Evolutionary conservation across 2,329 filamentous ascomycete genomes (phyloP).

Genomic region (Dryadomyces sulphureus): DNA sequence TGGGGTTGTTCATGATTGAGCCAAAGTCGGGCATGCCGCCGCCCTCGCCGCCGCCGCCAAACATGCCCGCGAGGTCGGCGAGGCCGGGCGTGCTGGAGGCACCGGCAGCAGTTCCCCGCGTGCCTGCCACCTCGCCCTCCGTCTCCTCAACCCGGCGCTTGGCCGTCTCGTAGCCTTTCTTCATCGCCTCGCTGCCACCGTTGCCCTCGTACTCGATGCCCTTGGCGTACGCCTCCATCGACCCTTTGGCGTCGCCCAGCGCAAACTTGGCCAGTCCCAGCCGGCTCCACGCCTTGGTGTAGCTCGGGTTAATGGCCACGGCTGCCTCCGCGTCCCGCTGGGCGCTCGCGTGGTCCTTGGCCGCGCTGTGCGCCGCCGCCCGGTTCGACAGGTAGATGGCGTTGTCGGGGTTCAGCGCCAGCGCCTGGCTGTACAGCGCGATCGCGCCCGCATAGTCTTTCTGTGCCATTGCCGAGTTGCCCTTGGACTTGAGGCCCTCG

Average conservation of each 20-base stretch:
- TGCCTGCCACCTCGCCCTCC: slow-evolving; percentile 28
- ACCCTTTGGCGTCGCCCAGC: slow-evolving; percentile 75
- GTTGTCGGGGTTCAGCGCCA: slow-evolving; percentile 68
- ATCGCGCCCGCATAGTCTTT: slow-evolving; percentile 81
- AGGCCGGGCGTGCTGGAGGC: slow-evolving; percentile 48
- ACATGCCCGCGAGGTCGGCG: slow-evolving; percentile 55
- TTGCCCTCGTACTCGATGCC: slow-evolving; percentile 91
- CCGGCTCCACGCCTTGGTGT: slow-evolving; percentile 95
- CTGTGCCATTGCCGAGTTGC: slow-evolving; percentile 87
- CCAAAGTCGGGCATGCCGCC: slow-evolving; percentile 80
- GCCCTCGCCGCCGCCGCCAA: slow-evolving; percentile 44
- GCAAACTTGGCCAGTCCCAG: slow-evolving; percentile 85
- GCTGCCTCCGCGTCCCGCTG: slow-evolving; percentile 82
- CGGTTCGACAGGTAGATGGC: slow-evolving; percentile 97
- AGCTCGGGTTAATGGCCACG: slow-evolving; percentile 73
- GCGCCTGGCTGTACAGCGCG: slow-evolving; percentile 74
- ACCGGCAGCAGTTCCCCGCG: slow-evolving; percentile 22
- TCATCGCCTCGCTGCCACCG: slow-evolving; percentile 93
- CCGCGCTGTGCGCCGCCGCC: slow-evolving; percentile 80
- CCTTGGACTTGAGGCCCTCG: slow-evolving; percentile 75
- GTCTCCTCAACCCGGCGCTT: slow-evolving; percentile 66
- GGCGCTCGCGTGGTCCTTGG: slow-evolving; percentile 70
- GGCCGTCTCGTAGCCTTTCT: slow-evolving; percentile 89
- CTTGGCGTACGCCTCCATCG: slow-evolving; percentile 86
- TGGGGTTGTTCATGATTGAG: slow-evolving; percentile 89